These are phyloP conservation scores for Solanum lignicaule DNA, from an alignment of 257 asterid species.

Conservation along the genomic window DNA sequence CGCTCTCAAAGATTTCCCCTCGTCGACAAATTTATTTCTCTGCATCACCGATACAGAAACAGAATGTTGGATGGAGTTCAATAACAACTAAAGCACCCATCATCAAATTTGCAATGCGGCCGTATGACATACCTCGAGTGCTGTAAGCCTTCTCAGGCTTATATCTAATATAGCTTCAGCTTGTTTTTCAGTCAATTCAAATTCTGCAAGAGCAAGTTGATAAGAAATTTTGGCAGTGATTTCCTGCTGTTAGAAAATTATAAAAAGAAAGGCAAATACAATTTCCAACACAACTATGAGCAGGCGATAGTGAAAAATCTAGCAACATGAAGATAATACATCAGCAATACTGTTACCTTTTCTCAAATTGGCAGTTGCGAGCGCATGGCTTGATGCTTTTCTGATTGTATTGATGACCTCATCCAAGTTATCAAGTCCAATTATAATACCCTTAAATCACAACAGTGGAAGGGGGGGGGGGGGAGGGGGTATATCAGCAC, in stretches of 20 bases:
- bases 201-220: constrained; percentile 42
- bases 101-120: not conserved
- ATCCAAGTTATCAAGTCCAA: constrained; percentile 87
- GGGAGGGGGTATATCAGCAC: not conserved
- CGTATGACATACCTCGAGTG: constrained; percentile 58
- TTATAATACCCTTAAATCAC: constrained; percentile 57
- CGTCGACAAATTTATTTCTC: constrained; percentile 90
- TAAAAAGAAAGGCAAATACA: not conserved
- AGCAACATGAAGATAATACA: not conserved
- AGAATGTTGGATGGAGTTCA: not conserved
- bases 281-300: not conserved
- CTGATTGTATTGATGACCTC: constrained; percentile 57
- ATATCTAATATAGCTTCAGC: constrained; percentile 94
- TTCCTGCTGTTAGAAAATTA: not conserved
- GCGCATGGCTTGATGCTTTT: constrained; percentile 61
- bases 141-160: constrained; percentile 86
- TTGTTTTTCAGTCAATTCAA: constrained; percentile 78
- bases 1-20: constrained; percentile 56
- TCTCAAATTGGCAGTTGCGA: constrained; percentile 55
- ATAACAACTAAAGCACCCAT: constrained; percentile 2
- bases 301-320: not conserved
- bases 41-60: constrained; percentile 16
- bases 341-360: constrained; percentile 34
- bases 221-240: not conserved
- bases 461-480: not conserved